These are phyloP conservation scores for Corrigiola litoralis DNA, from an alignment of 179 eudicot species.

Conservation along the genomic window DNA sequence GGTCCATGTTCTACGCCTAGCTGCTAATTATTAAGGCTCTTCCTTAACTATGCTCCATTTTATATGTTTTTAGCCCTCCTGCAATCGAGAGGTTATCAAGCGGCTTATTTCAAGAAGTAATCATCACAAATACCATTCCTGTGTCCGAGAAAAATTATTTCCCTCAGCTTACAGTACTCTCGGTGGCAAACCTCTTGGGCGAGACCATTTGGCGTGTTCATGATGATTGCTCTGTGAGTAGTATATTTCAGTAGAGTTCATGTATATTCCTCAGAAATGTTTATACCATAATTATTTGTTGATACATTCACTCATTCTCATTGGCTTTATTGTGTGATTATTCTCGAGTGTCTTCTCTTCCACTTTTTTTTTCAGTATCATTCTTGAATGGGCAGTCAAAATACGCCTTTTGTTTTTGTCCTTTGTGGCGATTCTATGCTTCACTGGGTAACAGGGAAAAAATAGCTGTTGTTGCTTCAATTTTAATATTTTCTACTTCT, in stretches of 20 bases:
- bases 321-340: no score
- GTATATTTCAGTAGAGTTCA: conserved; percentile 29
- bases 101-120: conserved; percentile 94
- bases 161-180: conserved; percentile 86
- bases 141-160: conserved; percentile 69
- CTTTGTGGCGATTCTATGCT: no score
- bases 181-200: conserved; percentile 93
- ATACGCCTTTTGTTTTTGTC: no score
- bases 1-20: background rate
- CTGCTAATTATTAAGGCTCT: background rate
- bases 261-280: background rate
- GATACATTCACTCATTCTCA: background rate
- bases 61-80: conserved; percentile 66
- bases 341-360: no score
- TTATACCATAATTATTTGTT: background rate
- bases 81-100: conserved; percentile 91
- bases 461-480: no score
- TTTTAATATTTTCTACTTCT: no score
- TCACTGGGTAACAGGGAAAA: no score
- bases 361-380: no score
- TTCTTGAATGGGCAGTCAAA: no score
- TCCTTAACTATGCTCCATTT: background rate
- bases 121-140: conserved; percentile 86
- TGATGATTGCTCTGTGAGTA: conserved; percentile 89
- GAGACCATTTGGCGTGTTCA: conserved; percentile 98